Evolutionary conservation across 345 rosid species (phyloP).

Genomic region (Geranium brycei): DNA sequence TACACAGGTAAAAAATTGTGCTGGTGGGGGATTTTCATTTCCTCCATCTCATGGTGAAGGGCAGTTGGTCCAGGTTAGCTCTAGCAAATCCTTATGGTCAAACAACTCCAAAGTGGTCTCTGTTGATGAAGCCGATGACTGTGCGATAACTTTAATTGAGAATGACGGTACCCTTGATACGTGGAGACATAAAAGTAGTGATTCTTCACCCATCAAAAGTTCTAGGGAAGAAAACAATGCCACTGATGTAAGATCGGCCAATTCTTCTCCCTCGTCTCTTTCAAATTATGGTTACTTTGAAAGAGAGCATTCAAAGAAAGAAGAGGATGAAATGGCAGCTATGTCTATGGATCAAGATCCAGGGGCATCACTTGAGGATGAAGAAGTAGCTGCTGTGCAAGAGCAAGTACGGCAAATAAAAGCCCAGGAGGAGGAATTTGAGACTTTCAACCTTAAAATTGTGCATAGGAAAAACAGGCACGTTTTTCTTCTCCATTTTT

Average conservation of each 20-base stretch:
- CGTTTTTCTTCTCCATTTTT: slow-evolving; percentile 5
- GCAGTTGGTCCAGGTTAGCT: slow-evolving; percentile 34
- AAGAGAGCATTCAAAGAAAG: slow-evolving; percentile 38
- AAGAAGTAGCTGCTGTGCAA: slow-evolving; percentile 87
- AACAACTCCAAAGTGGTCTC: slow-evolving; percentile 33
- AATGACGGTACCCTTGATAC: slow-evolving; percentile 57
- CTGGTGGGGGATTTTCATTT: slow-evolving; percentile 66
- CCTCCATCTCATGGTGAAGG: slow-evolving; percentile 58
- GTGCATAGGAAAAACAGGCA: slow-evolving; percentile 98
- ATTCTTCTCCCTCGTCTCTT: slow-evolving; percentile 57
- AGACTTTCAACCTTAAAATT: slow-evolving; percentile 89
- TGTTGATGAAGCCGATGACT: slow-evolving; percentile 35
- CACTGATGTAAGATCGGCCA: slow-evolving; percentile 40
- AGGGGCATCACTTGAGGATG: slow-evolving; percentile 68
- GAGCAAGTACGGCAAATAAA: slow-evolving; percentile 97
- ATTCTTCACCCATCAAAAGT: slow-evolving; percentile 60
- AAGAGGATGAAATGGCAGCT: slow-evolving; percentile 39
- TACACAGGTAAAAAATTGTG: slow-evolving; percentile 34
- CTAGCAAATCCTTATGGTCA: slow-evolving; percentile 63
- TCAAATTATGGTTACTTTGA: slow-evolving; percentile 58
- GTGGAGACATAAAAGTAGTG: slow-evolving; percentile 73
- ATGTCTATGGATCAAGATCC: slow-evolving; percentile 57
- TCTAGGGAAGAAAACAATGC: slow-evolving; percentile 58
- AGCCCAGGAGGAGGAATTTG: slow-evolving; percentile 96
- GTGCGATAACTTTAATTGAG: slow-evolving; percentile 41